Base-by-base conservation (phyloP, 2,329 filamentous ascomycete species). In the Colletotrichum endophyticum region DNA sequence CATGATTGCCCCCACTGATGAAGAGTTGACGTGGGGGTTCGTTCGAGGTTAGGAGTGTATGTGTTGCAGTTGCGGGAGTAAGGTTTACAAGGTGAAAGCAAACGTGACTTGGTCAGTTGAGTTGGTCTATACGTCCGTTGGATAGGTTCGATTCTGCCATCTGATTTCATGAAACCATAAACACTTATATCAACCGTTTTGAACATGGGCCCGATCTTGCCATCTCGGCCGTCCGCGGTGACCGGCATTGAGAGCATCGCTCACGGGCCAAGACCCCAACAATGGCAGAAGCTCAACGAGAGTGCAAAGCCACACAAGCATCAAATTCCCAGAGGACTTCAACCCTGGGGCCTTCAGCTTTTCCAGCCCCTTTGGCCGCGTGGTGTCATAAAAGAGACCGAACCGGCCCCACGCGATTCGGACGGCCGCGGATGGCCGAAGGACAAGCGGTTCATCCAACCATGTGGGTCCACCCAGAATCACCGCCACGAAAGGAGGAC, bases 341-440 rank as follows among this genome's bases (percentile, higher is more conserved):
- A 11, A 27, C 32, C 34, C 32, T 16, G 32, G 61, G n/a, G 12
- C n/a, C 15, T 22, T 22, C 30, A 64, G 3, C 13, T 1, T 19
- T 28, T 12, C 16, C 19, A 30, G 28, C 12, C 4, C 57, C 16
- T 6, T 30, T 34, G 57, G 30, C 44, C 28, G 28, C 57, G 8
- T 62, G 59, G 28, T 34, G 28, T 13, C 15, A n/a, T 32, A 11
- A 25, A 22, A 22, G 28, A n/a, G 32, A n/a, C 6, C 19, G 25
- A 16, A 11, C n/a, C n/a, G 15, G 44, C 44, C 22, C 44, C 59
- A 19, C 34, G n/a, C 39, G 28, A 16, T 3, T 8, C 73, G 69
- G 73, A 39, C 68, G 25, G 62, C 73, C 73, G 73, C 73, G 73
- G 73, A 53, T 5, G 36, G 28, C 73, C 73, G 73, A 75, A 30